Evolutionary conservation across 768 basidiomycete genomes (phyloP), one percentile per base, ranked within the genome.

Genomic region (Trichaptum fuscoviolaceum): DNA sequence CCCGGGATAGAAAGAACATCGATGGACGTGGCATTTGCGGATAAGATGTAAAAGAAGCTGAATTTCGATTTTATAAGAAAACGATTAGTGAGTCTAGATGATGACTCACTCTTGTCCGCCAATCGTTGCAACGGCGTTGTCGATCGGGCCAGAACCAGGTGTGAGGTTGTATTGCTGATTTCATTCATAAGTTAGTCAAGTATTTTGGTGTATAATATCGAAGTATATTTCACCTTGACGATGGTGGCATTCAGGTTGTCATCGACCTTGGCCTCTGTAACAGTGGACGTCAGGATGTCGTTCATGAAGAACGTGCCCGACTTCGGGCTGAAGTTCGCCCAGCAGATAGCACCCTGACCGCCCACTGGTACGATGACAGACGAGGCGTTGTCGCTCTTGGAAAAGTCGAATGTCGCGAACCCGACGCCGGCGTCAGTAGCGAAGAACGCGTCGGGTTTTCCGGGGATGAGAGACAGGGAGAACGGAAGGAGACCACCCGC

Each of bases 221-320:
- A 30, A 30, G 30, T 30, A 30, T 8, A 70, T 71, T 23, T 35
- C 23, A 78, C 81, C 75, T 79, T 81, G 58, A 83, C 81, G 57
- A 84, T 78, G n/a, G 75, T 74, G 5, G 75, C 80, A 65, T 77
- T 77, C 34, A 85, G 76, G 67, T 82, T 80, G 67, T 75, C 72
- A 70, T 82, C 79, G 59, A 85, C 77, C 59, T 77, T 76, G 57
- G 83, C 78, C 73, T 85, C 84, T 0, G 82, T 84, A 57, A 77
- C 73, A 23, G 65, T 70, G 26, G 68, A 62, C 1, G 73, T 74
- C 35, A 69, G 73, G 69, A 71, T 69, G 64, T 75, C 75, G 18
- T 71, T 74, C 58, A 75, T 59, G 71, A 73, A 76, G 70, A 75
- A 76, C 70, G 73, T 75, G 64, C 74, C 74, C 8, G 74, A 75